A percentile compares a stretch with the other conserved stretches of the same genome.
Evolutionary conservation across 1,284 basidiomycete species (phyloP).

Genomic region (Vanrija sp.): DNA sequence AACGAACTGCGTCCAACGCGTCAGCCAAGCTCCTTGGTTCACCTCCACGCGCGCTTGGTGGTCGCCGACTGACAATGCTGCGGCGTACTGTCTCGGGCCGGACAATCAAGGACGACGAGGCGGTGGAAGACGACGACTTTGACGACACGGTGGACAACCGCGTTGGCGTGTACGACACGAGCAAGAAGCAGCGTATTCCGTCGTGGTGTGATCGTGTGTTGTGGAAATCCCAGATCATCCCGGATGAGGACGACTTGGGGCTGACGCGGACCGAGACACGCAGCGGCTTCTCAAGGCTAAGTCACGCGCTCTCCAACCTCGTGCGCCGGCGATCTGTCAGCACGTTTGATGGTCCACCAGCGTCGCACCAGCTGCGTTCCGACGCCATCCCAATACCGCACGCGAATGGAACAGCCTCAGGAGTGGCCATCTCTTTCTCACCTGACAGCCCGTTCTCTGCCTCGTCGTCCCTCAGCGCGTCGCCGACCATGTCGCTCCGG

Average conservation of each 20-base stretch:
- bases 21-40: too few species aligned
- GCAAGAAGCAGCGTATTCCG: slow-evolving; percentile 53
- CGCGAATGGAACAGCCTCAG: too few species aligned
- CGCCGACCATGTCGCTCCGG: too few species aligned
- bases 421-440: too few species aligned
- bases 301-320: slow-evolving; percentile 31
- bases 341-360: too few species aligned
- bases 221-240: slow-evolving; percentile 45
- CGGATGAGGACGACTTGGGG: slow-evolving; percentile 18
- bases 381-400: too few species aligned
- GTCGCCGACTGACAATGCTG: slow-evolving; percentile 11
- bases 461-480: too few species aligned
- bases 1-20: too few species aligned
- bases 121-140: slow-evolving; percentile 23
- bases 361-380: too few species aligned
- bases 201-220: slow-evolving; percentile 52
- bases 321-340: too few species aligned
- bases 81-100: slow-evolving; percentile 35
- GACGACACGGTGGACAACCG: slow-evolving; percentile 38
- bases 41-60: too few species aligned
- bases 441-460: too few species aligned
- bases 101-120: background rate
- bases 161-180: slow-evolving; percentile 52
- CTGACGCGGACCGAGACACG: background rate
- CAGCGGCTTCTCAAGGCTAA: slow-evolving; percentile 25